Evolutionary conservation across 1,284 basidiomycete species (phyloP), one percentile per base, ranked within the genome.

Genomic region (Pseudozyma sp.): DNA sequence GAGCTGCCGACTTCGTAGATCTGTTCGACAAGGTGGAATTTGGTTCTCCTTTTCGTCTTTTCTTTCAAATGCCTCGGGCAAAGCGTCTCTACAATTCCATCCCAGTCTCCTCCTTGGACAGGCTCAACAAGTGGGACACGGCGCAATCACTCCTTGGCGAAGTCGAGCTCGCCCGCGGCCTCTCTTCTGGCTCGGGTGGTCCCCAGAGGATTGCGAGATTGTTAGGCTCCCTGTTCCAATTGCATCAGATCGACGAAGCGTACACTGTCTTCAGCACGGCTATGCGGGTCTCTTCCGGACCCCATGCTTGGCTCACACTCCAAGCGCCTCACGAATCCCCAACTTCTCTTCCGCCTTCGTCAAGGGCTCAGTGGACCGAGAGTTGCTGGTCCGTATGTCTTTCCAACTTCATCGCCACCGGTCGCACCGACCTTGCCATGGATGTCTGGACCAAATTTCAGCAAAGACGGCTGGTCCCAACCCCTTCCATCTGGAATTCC

Each of bases 361-460:
- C 19, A 4, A 40, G 69, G 50, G 70, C 49, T 1, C 44, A 53
- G 13, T 79, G 78, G 78, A 79, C 75, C 8, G 78, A 79, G 40
- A 74, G 72, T 53, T 70, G 68, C 52, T 79, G 78, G 78, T 60
- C 64, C 4, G 73, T 79, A 29, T 67, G 73, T 34, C 59, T 79
- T 11, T 65, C 72, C 40, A 67, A 72, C 35, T 62, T 79, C 14
- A 67, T 81, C 24, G 67, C 66, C 7, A 52, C 63, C 8, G 59
- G 57, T 7, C 68, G 68, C 17, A 61, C 57, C 11, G 73, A 79
- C 17, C 57, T 73, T 1, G 79, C 79, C 29, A 67, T 62, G 64
- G 54, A 75, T 1, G 76, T 78, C 6, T 81, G 79, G 79, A 49
- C 49, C 0, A 29, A 67, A 6, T 67, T 70, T 34, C 54, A 66